Evolutionary conservation across 768 basidiomycete species (phyloP).

Genomic region (Mycena albidolilacea): DNA sequence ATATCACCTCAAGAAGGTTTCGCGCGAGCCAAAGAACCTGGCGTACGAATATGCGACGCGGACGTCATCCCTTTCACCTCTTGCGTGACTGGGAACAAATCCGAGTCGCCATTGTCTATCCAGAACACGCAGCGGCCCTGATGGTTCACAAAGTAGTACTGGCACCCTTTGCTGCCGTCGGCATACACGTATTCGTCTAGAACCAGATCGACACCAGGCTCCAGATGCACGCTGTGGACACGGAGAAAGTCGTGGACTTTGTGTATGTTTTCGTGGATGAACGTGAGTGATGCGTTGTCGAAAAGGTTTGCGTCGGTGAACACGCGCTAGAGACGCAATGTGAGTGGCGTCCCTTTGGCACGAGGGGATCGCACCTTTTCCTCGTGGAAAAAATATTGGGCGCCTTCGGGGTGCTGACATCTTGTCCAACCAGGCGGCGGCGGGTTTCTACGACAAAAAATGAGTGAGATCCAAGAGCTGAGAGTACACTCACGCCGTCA

Average conservation of each 20-base stretch:
- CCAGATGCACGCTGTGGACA: slow-evolving; percentile 46
- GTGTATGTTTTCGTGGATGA: slow-evolving; percentile 55
- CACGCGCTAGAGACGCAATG: slow-evolving; percentile 56
- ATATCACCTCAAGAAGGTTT: neutral
- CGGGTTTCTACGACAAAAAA: neutral
- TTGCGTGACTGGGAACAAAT: slow-evolving; percentile 40
- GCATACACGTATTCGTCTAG: slow-evolving; percentile 54
- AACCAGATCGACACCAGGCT: slow-evolving; percentile 58
- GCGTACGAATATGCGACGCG: slow-evolving; percentile 57
- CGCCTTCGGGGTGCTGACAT: slow-evolving; percentile 72
- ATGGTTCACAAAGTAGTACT: slow-evolving; percentile 57
- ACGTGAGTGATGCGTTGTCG: slow-evolving; percentile 48
- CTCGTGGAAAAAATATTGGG: slow-evolving; percentile 67
- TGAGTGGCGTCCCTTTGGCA: neutral
- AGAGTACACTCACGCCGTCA: slow-evolving; percentile 17
- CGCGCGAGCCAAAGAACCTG: slow-evolving; percentile 35
- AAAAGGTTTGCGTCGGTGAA: slow-evolving; percentile 71
- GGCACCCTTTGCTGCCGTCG: slow-evolving; percentile 19
- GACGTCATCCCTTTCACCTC: slow-evolving; percentile 56
- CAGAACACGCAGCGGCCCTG: slow-evolving; percentile 64
- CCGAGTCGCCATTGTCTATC: slow-evolving; percentile 59
- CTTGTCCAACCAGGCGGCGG: slow-evolving; percentile 59
- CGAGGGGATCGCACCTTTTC: slow-evolving; percentile 54
- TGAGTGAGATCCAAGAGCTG: neutral
- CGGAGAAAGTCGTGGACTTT: slow-evolving; percentile 48